Conservation (phyloP, 257 asterid species). For the Solanum pinnatisectum region DNA sequence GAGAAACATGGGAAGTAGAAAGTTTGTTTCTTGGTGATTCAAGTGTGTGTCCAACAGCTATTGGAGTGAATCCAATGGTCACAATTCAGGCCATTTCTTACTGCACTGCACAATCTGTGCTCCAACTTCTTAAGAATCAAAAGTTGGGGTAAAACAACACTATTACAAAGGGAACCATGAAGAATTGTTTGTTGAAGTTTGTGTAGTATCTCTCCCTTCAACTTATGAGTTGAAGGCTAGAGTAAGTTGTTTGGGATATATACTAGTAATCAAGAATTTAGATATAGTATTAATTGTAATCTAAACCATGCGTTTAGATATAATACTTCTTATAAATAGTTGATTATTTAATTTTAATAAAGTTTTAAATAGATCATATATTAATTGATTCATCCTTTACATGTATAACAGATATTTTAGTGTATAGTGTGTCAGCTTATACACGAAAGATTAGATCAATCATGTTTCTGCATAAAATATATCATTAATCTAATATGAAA, state of each 20-base stretch:
- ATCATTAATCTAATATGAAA: too few relatives aligned
- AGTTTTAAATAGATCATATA: not conserved
- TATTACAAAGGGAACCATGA: not conserved
- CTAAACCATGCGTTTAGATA: not conserved
- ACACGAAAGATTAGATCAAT: too few relatives aligned
- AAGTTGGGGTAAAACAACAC: not conserved
- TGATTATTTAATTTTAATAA: too few relatives aligned
- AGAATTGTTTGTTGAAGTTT: not conserved
- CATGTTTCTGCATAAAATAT: too few relatives aligned
- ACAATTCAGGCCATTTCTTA: slow-evolving; percentile 77
- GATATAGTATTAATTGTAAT: too few relatives aligned
- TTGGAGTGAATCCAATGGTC: slow-evolving; percentile 93
- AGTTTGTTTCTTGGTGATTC: slow-evolving; percentile 70
- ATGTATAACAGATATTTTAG: not conserved
- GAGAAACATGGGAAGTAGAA: slow-evolving; percentile 80
- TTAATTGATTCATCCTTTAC: not conserved
- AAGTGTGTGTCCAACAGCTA: slow-evolving; percentile 80
- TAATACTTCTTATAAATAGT: not conserved
- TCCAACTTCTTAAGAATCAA: slow-evolving; percentile 6
- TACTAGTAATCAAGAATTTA: not conserved
- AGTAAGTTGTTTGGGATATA: not conserved
- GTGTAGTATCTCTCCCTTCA: too few relatives aligned
- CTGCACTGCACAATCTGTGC: slow-evolving; percentile 62
- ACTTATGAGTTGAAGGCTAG: not conserved
- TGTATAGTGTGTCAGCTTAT: too few relatives aligned